Conservation (phyloP, 306 rosid genomes). For the Prunus armeniaca region DNA sequence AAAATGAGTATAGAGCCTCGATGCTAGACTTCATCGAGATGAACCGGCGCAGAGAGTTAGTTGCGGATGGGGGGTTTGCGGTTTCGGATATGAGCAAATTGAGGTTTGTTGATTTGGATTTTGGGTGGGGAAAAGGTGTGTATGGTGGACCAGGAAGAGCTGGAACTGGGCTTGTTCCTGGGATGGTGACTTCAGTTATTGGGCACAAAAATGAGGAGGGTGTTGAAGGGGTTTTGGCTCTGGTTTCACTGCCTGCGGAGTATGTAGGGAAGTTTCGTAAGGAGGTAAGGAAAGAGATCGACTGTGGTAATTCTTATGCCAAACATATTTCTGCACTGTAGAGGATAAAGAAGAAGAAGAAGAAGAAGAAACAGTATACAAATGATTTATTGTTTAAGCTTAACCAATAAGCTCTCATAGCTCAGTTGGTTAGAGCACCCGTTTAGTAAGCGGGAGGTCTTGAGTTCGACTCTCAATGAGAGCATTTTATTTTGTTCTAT, state of each 20-base stretch:
- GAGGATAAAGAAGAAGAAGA: not conserved
- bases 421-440: not conserved
- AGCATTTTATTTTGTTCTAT: too few species aligned
- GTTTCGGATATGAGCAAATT: conserved; percentile 26
- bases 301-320: not conserved
- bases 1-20: conserved; percentile 19
- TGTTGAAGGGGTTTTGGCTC: conserved; percentile 25
- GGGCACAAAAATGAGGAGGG: conserved; percentile 20
- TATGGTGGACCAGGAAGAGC: conserved; percentile 24
- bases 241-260: conserved; percentile 18
- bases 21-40: conserved; percentile 24
- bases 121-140: conserved; percentile 11
- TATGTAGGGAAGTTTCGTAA: conserved; percentile 7
- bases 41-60: conserved; percentile 20
- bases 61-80: conserved; percentile 18
- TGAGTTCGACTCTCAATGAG: not conserved
- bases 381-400: too few species aligned
- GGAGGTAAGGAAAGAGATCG: conserved; percentile 23
- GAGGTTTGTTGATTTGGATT: conserved; percentile 12
- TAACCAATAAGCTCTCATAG: not conserved
- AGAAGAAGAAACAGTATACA: too few species aligned
- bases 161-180: conserved; percentile 24
- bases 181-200: conserved; percentile 21
- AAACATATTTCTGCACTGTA: not conserved
- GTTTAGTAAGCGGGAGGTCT: not conserved